These are phyloP conservation scores for Metrosideros polymorpha DNA, from an alignment of 441 rosid genomes.

Conservation along the genomic window DNA sequence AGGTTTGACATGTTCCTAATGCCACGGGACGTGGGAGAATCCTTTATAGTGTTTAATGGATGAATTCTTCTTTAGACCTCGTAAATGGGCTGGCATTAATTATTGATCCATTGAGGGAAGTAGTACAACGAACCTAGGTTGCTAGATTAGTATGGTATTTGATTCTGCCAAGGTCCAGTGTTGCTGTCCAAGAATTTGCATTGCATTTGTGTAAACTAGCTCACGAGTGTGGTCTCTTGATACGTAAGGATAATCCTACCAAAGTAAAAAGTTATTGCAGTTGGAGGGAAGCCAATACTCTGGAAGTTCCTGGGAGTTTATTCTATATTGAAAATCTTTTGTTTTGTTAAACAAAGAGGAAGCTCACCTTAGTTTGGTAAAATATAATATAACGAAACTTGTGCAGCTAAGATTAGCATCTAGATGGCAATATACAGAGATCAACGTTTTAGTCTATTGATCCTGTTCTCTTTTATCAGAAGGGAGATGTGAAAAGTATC, in stretches of 20 bases:
- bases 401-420: neutral
- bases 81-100: neutral
- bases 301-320: neutral
- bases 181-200: neutral
- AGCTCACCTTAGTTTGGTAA: neutral
- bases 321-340: neutral
- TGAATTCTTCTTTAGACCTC: neutral
- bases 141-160: neutral
- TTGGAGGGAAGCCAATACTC: neutral
- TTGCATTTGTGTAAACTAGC: neutral
- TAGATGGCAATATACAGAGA: neutral
- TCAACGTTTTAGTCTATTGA: neutral
- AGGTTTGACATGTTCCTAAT: neutral
- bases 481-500: slow-evolving; percentile 34
- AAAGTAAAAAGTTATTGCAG: neutral
- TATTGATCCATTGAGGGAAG: neutral
- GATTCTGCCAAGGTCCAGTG: neutral
- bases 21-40: neutral
- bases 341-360: neutral
- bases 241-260: neutral
- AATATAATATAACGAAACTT: neutral
- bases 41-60: neutral
- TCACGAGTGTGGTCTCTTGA: neutral
- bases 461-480: slow-evolving; percentile 4
- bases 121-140: neutral